These are phyloP conservation scores for Hortiboletus flavorubellus DNA, from an alignment of 768 basidiomycete genomes.

Conservation along the genomic window DNA sequence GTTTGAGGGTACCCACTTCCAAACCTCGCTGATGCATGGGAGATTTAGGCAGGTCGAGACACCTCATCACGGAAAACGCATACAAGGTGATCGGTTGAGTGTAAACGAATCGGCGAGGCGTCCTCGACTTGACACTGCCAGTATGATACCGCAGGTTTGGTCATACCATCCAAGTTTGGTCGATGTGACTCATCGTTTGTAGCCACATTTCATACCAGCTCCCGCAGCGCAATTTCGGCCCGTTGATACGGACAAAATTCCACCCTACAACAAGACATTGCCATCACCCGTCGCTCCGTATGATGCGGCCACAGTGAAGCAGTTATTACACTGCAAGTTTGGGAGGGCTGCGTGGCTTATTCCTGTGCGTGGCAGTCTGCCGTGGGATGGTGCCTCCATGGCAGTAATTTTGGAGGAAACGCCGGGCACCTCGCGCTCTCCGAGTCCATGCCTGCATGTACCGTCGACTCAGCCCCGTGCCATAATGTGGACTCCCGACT, in stretches of 20 bases:
- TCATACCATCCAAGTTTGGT: neutral
- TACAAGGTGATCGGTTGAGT: neutral
- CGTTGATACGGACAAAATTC: slow-evolving; percentile 20
- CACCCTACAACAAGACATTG: slow-evolving; percentile 34
- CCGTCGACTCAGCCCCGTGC: slow-evolving; percentile 14
- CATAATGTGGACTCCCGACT: slow-evolving; percentile 46
- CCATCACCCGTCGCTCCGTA: slow-evolving; percentile 38
- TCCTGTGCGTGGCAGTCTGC: slow-evolving; percentile 51
- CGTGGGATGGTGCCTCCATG: slow-evolving; percentile 45
- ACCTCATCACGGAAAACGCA: slow-evolving; percentile 9
- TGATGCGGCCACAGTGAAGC: slow-evolving; percentile 30
- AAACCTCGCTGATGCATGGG: neutral
- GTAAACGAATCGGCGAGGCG: slow-evolving; percentile 28
- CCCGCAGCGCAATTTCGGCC: slow-evolving; percentile 14
- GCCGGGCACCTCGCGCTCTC: slow-evolving; percentile 14
- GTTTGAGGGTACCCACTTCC: slow-evolving; percentile 38
- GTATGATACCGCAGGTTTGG: slow-evolving; percentile 48
- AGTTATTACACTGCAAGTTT: slow-evolving; percentile 30
- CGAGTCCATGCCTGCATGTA: slow-evolving; percentile 19
- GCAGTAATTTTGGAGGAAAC: slow-evolving; percentile 39
- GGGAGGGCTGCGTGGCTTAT: slow-evolving; percentile 54
- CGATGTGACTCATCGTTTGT: slow-evolving; percentile 11
- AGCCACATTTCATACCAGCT: slow-evolving; percentile 25
- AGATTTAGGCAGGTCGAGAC: neutral
- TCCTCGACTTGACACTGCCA: slow-evolving; percentile 33